Evolutionary conservation across 768 basidiomycete species (phyloP).

Genomic region (Amanita pseudoporphyria): DNA sequence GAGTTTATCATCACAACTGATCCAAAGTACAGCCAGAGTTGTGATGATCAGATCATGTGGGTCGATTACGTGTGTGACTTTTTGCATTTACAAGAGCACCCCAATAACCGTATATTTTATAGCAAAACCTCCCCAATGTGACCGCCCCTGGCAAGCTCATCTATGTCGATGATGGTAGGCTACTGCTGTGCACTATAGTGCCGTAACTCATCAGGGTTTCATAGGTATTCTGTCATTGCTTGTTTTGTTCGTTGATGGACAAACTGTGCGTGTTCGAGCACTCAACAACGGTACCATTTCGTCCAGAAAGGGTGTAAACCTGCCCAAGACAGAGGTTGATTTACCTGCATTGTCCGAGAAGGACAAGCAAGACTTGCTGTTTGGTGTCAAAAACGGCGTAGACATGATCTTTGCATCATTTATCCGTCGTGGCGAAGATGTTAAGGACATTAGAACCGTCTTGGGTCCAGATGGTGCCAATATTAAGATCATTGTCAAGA

Average conservation of each 20-base stretch:
- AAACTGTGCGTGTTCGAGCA: conserved; percentile 73
- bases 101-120: conserved; percentile 7
- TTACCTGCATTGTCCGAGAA: conserved; percentile 96
- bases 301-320: conserved; percentile 98
- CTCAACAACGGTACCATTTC: conserved; percentile 89
- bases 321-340: conserved; percentile 96
- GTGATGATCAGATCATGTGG: conserved; percentile 80
- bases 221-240: conserved; percentile 84
- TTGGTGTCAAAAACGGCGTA: conserved; percentile 95
- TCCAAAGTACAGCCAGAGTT: conserved; percentile 62
- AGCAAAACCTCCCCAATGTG: conserved; percentile 92
- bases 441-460: conserved; percentile 85
- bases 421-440: conserved; percentile 92
- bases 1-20: conserved; percentile 91
- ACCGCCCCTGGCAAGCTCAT: conserved; percentile 96
- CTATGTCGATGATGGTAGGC: conserved; percentile 88
- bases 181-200: neutral
- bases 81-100: conserved; percentile 3
- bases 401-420: conserved; percentile 99
- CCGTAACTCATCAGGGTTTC: neutral
- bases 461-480: conserved; percentile 90
- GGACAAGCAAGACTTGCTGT: conserved; percentile 91
- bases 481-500: conserved; percentile 99
- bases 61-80: conserved; percentile 78
- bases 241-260: conserved; percentile 80